phyloP scores from a whole-genome alignment of 2,329 filamentous ascomycete genomes.

The Clarireedia monteithiana region DNA sequence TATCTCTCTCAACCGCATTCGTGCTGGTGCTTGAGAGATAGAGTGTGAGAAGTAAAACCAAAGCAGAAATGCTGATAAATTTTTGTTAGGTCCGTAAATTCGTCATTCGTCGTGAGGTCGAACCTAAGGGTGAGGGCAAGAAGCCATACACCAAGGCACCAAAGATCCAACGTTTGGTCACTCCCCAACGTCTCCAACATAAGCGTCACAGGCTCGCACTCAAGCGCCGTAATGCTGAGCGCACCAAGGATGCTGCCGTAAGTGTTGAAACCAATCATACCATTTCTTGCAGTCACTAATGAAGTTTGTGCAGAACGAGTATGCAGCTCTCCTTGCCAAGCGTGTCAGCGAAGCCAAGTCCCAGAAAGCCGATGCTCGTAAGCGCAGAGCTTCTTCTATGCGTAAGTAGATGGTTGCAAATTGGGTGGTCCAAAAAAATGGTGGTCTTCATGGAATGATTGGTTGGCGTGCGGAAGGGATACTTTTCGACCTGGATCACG shows the following conservation, averaged over 20 bases:
- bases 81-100: conserved; percentile 84
- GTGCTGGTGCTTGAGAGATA: conserved; percentile 30
- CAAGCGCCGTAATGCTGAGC: conserved; percentile 96
- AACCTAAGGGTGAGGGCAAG: conserved; percentile 96
- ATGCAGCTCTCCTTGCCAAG: conserved; percentile 92
- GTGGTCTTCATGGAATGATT: conserved; percentile 2
- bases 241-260: conserved; percentile 98
- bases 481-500: conserved; percentile 2
- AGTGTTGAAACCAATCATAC: conserved; percentile 33
- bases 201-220: conserved; percentile 97
- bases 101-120: conserved; percentile 97
- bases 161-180: conserved; percentile 99
- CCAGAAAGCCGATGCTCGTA: conserved; percentile 87
- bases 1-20: conserved; percentile 39
- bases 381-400: conserved; percentile 95
- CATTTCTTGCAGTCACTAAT: not conserved
- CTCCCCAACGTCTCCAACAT: conserved; percentile 99
- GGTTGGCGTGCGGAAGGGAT: conserved; percentile 5
- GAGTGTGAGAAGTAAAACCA: conserved; percentile 45
- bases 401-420: conserved; percentile 55
- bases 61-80: conserved; percentile 20
- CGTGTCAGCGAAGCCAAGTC: conserved; percentile 94
- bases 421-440: not conserved
- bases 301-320: conserved; percentile 66
- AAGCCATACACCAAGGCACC: conserved; percentile 99